Percentiles rank a stretch among this genome's conserved stretches.
Evolutionary conservation across 495 filamentous ascomycete genomes (phyloP).

Genomic region (Chaetomium fimeti): DNA sequence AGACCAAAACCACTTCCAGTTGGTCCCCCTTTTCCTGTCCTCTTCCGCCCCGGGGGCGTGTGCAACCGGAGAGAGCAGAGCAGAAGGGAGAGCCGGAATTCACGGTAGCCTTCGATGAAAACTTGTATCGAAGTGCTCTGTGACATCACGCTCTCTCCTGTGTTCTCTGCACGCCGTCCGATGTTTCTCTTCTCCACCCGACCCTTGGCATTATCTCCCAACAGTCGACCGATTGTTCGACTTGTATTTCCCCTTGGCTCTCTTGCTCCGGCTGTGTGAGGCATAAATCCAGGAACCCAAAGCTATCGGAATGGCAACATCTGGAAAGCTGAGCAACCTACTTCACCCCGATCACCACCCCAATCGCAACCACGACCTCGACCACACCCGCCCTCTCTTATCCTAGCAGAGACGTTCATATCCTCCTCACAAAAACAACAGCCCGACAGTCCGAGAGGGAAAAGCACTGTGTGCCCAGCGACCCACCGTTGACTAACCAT

Average conservation of each 20-base stretch:
- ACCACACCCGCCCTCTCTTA: conserved; percentile 19
- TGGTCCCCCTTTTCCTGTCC: background rate
- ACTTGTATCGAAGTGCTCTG: conserved; percentile 5
- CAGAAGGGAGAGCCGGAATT: background rate
- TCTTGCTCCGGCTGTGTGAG: background rate
- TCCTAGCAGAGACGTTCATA: conserved; percentile 19
- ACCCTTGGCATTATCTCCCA: conserved; percentile 11
- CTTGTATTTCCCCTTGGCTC: background rate
- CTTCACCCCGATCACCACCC: conserved; percentile 20
- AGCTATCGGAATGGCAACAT: conserved; percentile 16
- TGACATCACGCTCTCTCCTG: conserved; percentile 15
- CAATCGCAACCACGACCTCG: background rate
- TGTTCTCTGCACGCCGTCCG: background rate
- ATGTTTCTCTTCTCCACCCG: conserved; percentile 1
- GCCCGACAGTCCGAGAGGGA: conserved; percentile 28
- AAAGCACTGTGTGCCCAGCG: conserved; percentile 24
- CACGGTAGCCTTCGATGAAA: background rate
- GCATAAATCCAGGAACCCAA: background rate
- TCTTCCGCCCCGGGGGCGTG: background rate
- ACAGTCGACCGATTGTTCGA: background rate
- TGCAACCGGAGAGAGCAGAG: background rate
- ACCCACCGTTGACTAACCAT: conserved; percentile 29
- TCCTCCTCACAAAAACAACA: conserved; percentile 22
- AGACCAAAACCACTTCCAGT: background rate
- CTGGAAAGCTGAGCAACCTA: conserved; percentile 23